Percentiles rank a stretch among this genome's conserved stretches.
These are phyloP conservation scores for Carallia brachiata DNA, from an alignment of 345 rosid genomes.

Conservation along the genomic window DNA sequence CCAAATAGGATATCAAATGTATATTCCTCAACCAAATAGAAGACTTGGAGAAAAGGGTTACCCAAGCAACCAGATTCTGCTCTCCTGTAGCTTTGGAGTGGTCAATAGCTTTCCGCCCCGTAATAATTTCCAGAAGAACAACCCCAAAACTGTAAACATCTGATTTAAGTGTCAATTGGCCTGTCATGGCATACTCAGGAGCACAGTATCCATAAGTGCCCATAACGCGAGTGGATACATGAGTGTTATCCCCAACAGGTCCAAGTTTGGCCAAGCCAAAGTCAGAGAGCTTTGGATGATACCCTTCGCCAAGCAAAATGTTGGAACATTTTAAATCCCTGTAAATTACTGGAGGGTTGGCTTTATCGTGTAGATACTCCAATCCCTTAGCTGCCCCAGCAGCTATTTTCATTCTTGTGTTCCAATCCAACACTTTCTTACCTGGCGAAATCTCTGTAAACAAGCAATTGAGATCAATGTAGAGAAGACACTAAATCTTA, in stretches of 20 bases:
- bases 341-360: conserved; percentile 78
- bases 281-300: conserved; percentile 80
- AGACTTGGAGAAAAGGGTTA: conserved; percentile 28
- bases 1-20: not conserved
- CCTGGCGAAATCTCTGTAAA: conserved; percentile 50
- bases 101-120: conserved; percentile 89
- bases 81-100: conserved; percentile 46
- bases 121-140: conserved; percentile 79
- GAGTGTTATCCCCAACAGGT: conserved; percentile 84
- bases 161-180: conserved; percentile 83
- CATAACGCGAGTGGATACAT: conserved; percentile 93
- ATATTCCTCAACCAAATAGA: not conserved
- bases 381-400: conserved; percentile 88
- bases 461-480: not conserved
- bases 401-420: conserved; percentile 76
- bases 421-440: conserved; percentile 69
- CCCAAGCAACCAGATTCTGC: conserved; percentile 89
- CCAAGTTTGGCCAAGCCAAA: conserved; percentile 97
- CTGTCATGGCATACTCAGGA: conserved; percentile 94
- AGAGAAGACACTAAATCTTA: not conserved
- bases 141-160: conserved; percentile 94
- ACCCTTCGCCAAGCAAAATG: conserved; percentile 73
- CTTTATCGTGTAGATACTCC: conserved; percentile 76
- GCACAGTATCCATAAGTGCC: conserved; percentile 98
- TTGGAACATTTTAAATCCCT: conserved; percentile 90